These are phyloP conservation scores for Torrubiellomyces zombiae DNA, from an alignment of 2,329 filamentous ascomycete species.

Conservation along the genomic window DNA sequence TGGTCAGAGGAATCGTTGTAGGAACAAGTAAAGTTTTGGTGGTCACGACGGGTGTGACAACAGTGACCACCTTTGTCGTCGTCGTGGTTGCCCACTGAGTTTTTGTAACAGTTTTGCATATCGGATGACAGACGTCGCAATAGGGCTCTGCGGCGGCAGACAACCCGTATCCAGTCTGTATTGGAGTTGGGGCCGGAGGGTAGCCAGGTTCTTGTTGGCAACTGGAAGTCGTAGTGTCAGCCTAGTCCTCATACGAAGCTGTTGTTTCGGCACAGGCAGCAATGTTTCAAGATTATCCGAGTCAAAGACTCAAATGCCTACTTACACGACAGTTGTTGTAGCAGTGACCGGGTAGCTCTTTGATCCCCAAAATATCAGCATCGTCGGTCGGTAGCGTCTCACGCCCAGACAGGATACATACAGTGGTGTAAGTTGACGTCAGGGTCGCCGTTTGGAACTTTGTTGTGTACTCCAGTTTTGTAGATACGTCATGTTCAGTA, in stretches of 20 bases:
- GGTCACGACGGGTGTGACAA: conserved; percentile 3
- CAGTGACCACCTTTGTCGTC: conserved; percentile 5
- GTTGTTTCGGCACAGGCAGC: too few species aligned
- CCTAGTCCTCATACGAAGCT: too few species aligned
- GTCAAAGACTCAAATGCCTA: too few species aligned
- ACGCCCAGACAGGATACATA: too few species aligned
- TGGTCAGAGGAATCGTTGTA: too few species aligned
- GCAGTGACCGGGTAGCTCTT: conserved; percentile 9
- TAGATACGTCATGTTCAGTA: conserved; percentile 7
- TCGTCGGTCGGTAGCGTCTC: not conserved
- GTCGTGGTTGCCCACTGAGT: conserved; percentile 9
- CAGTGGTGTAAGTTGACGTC: conserved; percentile 5
- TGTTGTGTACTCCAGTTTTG: conserved; percentile 8
- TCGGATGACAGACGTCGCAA: not conserved
- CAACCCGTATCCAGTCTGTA: not conserved
- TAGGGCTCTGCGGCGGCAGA: not conserved
- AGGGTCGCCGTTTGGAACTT: conserved; percentile 7
- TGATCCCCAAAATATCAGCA: not conserved
- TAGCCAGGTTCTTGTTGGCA: too few species aligned
- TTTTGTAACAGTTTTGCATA: conserved; percentile 7
- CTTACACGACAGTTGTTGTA: too few species aligned
- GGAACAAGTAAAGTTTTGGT: conserved; percentile 5
- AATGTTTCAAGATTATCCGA: too few species aligned
- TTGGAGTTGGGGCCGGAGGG: too few species aligned
- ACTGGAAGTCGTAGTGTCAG: too few species aligned